Evolutionary conservation across 495 filamentous ascomycete genomes (phyloP).

Genomic region (Penicillium macrosclerotiorum): DNA sequence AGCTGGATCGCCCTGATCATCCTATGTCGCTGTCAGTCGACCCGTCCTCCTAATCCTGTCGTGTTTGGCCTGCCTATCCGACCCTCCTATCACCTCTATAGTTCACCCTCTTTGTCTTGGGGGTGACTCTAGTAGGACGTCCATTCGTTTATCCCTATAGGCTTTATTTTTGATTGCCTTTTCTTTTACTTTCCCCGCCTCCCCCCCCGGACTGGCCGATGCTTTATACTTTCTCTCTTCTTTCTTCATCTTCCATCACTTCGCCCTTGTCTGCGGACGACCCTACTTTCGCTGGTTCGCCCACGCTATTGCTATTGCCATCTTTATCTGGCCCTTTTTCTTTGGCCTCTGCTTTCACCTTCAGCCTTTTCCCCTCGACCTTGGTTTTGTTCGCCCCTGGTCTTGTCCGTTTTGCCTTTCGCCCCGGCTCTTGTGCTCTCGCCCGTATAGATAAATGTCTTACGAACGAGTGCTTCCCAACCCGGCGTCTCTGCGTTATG

Average conservation of each 20-base stretch:
- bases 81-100: background rate
- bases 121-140: too few species aligned
- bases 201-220: background rate
- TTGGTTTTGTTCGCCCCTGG: slow-evolving; percentile 12
- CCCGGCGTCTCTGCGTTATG: slow-evolving; percentile 47
- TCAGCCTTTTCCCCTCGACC: slow-evolving; percentile 5
- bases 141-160: background rate
- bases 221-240: background rate
- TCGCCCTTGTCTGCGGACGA: background rate
- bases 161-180: background rate
- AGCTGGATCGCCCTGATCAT: too few species aligned
- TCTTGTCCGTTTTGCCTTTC: slow-evolving; percentile 18
- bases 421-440: slow-evolving; percentile 1
- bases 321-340: slow-evolving; percentile 2
- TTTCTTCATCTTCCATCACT: background rate
- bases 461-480: slow-evolving; percentile 56
- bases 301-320: background rate
- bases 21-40: too few species aligned
- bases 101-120: background rate
- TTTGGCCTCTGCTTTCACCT: slow-evolving; percentile 15
- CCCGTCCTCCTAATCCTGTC: background rate
- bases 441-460: slow-evolving; percentile 44
- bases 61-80: background rate
- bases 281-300: background rate
- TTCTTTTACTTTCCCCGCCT: background rate